Evolutionary conservation across 2,329 filamentous ascomycete species (phyloP).

Genomic region (Botrytis deweyae): DNA sequence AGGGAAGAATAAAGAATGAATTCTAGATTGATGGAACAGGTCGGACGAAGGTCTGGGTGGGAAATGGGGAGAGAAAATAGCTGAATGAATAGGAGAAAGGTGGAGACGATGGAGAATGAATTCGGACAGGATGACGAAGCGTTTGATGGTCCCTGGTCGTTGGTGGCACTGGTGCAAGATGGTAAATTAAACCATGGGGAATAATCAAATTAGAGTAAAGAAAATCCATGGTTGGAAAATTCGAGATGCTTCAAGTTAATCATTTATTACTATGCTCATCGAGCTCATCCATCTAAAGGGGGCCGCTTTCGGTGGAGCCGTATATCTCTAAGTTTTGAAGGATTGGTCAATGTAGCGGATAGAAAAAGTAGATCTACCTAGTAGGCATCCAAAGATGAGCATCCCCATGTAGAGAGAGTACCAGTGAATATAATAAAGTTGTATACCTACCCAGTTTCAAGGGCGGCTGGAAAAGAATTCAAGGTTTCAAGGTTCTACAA

Average conservation of each 20-base stretch:
- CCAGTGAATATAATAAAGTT: constrained; percentile 2
- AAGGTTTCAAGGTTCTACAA: neutral
- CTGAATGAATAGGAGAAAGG: constrained; percentile 16
- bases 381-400: neutral
- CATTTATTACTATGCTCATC: neutral
- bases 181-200: neutral
- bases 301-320: neutral
- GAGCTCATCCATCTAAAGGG: neutral
- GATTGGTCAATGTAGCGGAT: neutral
- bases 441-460: neutral
- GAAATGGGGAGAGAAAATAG: neutral
- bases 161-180: neutral
- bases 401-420: neutral
- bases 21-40: neutral
- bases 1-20: neutral
- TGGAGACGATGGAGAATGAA: constrained; percentile 10
- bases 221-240: neutral
- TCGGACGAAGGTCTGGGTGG: neutral
- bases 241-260: constrained; percentile 4
- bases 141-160: constrained; percentile 2
- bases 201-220: neutral
- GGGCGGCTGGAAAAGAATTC: too few relatives aligned
- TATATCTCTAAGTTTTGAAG: neutral
- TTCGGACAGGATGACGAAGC: constrained; percentile 9
- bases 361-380: neutral